A percentile compares a stretch with the other conserved stretches of the same genome.
Evolutionary conservation across 371 early-diverging fungal species (phyloP).

Genomic region (Zychaea mexicana): DNA sequence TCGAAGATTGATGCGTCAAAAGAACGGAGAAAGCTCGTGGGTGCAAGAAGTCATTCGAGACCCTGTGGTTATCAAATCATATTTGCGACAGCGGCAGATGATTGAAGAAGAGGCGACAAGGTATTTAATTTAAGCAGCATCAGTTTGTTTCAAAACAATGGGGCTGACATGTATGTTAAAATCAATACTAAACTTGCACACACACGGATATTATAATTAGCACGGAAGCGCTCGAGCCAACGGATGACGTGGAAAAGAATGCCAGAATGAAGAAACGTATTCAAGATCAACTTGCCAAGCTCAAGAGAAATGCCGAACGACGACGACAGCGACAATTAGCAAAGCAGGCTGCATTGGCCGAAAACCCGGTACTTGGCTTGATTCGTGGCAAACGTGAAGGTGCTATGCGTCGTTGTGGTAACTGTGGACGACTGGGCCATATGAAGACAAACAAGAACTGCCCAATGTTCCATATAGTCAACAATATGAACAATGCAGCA

Average conservation of each 20-base stretch:
- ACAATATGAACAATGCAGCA: conserved; percentile 7
- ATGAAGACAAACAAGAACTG: conserved; percentile 90
- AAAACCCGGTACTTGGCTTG: conserved; percentile 57
- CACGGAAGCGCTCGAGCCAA: conserved; percentile 59
- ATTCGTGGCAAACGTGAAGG: conserved; percentile 60
- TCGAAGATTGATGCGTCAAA: conserved; percentile 56
- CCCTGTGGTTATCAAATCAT: conserved; percentile 86
- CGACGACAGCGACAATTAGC: conserved; percentile 51
- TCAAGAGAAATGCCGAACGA: conserved; percentile 67
- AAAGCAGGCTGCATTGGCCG: conserved; percentile 54
- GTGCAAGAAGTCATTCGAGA: conserved; percentile 81
- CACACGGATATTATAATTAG: conserved; percentile 21
- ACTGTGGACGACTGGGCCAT: conserved; percentile 84
- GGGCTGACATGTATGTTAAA: no score
- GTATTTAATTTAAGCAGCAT: no score
- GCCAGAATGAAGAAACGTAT: conserved; percentile 64
- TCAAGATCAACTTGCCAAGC: conserved; percentile 62
- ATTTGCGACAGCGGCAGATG: conserved; percentile 79
- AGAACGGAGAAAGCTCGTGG: conserved; percentile 76
- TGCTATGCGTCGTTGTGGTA: conserved; percentile 73
- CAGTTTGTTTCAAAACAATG: no score
- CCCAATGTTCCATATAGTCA: conserved; percentile 63
- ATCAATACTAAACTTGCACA: no score
- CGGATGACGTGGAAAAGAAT: conserved; percentile 65
- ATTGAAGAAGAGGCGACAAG: conserved; percentile 73